Percentiles rank a stretch among this genome's conserved stretches.
phyloP scores from a whole-genome alignment of 345 rosid species.

The Garcia nutans region DNA sequence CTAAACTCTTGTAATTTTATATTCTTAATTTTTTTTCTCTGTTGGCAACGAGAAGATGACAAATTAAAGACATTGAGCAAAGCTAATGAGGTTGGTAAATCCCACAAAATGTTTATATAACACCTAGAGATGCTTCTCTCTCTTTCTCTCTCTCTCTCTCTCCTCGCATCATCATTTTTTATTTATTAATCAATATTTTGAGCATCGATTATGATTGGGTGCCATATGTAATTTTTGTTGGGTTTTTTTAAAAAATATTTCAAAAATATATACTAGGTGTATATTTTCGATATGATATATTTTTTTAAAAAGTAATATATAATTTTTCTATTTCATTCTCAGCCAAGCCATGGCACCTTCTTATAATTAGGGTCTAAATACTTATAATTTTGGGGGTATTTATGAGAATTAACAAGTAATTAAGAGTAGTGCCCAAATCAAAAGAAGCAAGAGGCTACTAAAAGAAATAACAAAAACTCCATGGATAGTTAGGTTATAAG shows the following conservation, averaged over 20 bases:
- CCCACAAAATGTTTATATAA: slow-evolving; percentile 33
- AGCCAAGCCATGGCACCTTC: too few species aligned
- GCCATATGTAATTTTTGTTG: neutral
- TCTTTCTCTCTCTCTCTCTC: slow-evolving; percentile 35
- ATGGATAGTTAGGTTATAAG: slow-evolving; percentile 17
- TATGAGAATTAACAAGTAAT: neutral
- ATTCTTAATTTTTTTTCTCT: slow-evolving; percentile 9
- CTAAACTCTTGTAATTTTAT: too few species aligned
- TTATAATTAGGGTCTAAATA: too few species aligned
- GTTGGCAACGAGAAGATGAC: slow-evolving; percentile 53
- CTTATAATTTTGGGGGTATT: neutral
- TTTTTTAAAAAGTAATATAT: too few species aligned
- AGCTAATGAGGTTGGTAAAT: slow-evolving; percentile 33
- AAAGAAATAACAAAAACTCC: neutral
- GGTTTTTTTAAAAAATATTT: too few species aligned
- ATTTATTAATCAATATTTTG: neutral
- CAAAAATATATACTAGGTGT: too few species aligned
- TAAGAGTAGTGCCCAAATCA: neutral
- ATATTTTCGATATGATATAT: too few species aligned
- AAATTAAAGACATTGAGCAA: slow-evolving; percentile 26
- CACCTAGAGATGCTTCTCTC: slow-evolving; percentile 50
- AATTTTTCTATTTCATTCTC: too few species aligned
- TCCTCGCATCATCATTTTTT: slow-evolving; percentile 21
- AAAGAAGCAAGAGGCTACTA: neutral
- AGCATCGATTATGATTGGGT: neutral